Evolutionary conservation across 257 asterid species (phyloP).

Genomic region (Scutellaria barbata): DNA sequence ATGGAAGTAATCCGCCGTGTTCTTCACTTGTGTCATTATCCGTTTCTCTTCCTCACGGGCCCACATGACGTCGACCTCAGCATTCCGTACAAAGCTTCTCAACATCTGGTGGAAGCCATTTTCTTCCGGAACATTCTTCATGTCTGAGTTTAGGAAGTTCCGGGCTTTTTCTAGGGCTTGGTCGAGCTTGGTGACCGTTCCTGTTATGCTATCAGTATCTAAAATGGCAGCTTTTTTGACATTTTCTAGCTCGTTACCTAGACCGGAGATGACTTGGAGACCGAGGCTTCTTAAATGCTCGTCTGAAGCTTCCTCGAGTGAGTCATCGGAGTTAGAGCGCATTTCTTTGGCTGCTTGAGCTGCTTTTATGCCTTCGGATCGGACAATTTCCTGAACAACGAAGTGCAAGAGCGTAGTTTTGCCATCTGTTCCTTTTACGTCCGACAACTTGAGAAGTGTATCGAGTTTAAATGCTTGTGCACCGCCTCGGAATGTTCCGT

Average conservation of each 20-base stretch:
- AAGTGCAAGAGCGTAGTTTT: constrained; percentile 87
- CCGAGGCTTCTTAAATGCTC: constrained; percentile 64
- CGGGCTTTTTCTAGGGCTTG: constrained; percentile 57
- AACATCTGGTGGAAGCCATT: constrained; percentile 65
- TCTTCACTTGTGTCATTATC: constrained; percentile 80
- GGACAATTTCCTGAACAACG: constrained; percentile 87
- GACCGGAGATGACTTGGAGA: constrained; percentile 67
- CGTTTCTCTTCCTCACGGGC: constrained; percentile 83
- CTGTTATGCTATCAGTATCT: constrained; percentile 67
- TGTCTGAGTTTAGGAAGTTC: constrained; percentile 59
- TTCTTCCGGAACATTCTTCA: constrained; percentile 54
- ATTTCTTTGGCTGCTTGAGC: constrained; percentile 59
- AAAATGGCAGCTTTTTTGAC: constrained; percentile 74
- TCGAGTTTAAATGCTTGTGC: constrained; percentile 97
- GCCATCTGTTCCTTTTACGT: constrained; percentile 90
- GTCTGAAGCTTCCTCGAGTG: constrained; percentile 52
- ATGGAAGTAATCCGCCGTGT: constrained; percentile 84
- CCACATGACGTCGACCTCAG: constrained; percentile 67
- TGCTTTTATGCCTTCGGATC: constrained; percentile 87
- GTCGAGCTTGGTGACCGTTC: constrained; percentile 62
- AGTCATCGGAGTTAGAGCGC: constrained; percentile 45
- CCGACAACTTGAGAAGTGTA: constrained; percentile 81
- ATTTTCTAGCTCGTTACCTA: constrained; percentile 71
- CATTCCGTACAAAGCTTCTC: constrained; percentile 63
- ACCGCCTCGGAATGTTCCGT: constrained; percentile 92